Base-by-base conservation (phyloP, 495 filamentous ascomycete species). In the Podospora comata region DNA sequence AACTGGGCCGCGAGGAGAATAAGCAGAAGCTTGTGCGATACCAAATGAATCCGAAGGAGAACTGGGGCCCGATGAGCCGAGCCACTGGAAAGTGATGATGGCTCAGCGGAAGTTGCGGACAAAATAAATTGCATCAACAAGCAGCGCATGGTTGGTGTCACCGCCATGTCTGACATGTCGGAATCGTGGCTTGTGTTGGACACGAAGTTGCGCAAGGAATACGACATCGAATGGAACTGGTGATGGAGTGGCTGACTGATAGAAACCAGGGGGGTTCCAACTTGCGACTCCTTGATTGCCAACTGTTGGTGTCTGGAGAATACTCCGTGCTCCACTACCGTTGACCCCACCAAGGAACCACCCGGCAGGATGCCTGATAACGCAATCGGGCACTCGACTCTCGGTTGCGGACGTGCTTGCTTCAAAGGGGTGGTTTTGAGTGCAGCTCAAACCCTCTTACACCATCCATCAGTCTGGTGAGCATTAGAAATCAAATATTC, bases 11-110 rank as follows among this genome's bases (percentile, higher is more conserved):
- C 68, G 88, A 94, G 65, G 79, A 79, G 44, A 85, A 81, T 20
- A 80, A 78, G 64, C 88, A 84, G 67, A 89, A 88, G 60, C 79
- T 93, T 20, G 85, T 94, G 48, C 82, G 94, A 59, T 99, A 97
- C 77, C 96, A 96, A 80, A 74, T 86, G 30, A 97, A 98, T 74
- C 95, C 95, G 16, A 81, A 88, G 48, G 88, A 90, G 58, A 94
- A 98, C 74, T 99, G 95, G 95, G 95, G 95, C 0, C 95, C 95
- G 0, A 88, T 97, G 88, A 89, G 82, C 71, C 84, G 87, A 60
- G 94, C 94, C 13, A 90, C 85, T 68, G 85, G 80, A 44, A 75
- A 75, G 30, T 77, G 66, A 73, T 77, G 66, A 73, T 58, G 2
- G 19, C 18, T 55, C 44, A 48, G 11, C 15, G 66, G 55, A 54